Conservation (phyloP, 1,284 basidiomycete species). For the Erythrobasidium hasegawianum region DNA sequence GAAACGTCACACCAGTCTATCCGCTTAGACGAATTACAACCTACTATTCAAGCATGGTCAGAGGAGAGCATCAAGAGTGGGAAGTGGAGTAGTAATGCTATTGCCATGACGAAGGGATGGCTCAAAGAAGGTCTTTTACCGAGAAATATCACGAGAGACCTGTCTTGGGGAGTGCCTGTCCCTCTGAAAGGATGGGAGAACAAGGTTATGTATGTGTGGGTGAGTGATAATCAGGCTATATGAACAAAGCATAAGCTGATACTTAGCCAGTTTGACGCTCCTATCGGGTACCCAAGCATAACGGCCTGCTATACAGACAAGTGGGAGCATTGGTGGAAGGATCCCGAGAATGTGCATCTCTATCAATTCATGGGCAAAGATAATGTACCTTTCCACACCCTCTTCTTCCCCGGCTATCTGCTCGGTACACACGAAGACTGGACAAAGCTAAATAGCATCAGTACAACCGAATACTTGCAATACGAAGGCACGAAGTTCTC, state of each 20-base stretch:
- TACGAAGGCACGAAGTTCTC: slow-evolving; percentile 99
- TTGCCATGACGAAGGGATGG: slow-evolving; percentile 85
- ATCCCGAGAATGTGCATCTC: slow-evolving; percentile 81
- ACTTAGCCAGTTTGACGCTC: slow-evolving; percentile 83
- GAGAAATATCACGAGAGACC: slow-evolving; percentile 87
- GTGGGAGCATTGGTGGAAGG: slow-evolving; percentile 98
- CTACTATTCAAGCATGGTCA: slow-evolving; percentile 83
- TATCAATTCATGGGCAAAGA: slow-evolving; percentile 89
- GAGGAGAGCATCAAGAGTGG: slow-evolving; percentile 72
- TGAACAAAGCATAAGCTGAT: background rate
- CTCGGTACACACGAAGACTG: slow-evolving; percentile 85
- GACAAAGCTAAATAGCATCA: slow-evolving; percentile 93
- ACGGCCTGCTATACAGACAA: slow-evolving; percentile 91
- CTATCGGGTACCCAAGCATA: slow-evolving; percentile 95
- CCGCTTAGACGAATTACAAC: slow-evolving; percentile 77
- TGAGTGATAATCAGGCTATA: slow-evolving; percentile 26
- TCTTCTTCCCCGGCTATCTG: slow-evolving; percentile 89
- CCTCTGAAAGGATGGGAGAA: slow-evolving; percentile 76
- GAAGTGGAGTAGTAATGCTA: slow-evolving; percentile 87
- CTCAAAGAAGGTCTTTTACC: slow-evolving; percentile 81
- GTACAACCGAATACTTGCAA: slow-evolving; percentile 97
- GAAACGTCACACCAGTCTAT: slow-evolving; percentile 91
- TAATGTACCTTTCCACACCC: slow-evolving; percentile 73
- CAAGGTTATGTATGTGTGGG: slow-evolving; percentile 82
- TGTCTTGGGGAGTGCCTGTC: slow-evolving; percentile 95